phyloP scores from a whole-genome alignment of 2,329 filamentous ascomycete species.

The Thielaviopsis populi region DNA sequence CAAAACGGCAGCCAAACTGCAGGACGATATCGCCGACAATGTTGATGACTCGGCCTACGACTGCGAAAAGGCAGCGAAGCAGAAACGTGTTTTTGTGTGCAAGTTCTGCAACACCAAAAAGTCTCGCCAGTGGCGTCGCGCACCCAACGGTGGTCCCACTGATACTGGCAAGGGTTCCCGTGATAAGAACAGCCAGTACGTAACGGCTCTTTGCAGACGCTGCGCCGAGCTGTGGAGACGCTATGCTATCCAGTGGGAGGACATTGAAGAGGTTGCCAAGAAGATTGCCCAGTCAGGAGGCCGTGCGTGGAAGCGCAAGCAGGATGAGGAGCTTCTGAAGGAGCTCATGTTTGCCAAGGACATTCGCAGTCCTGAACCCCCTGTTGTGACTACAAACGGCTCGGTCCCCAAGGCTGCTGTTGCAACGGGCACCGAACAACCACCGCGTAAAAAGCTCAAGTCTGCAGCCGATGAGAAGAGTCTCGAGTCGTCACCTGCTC shows the following conservation, averaged over 20 bases:
- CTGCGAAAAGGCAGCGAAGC: conserved; percentile 61
- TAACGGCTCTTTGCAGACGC: conserved; percentile 73
- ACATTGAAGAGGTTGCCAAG: conserved; percentile 77
- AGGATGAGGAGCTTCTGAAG: conserved; percentile 79
- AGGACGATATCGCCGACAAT: conserved; percentile 85
- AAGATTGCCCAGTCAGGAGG: conserved; percentile 69
- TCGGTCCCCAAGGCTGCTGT: conserved; percentile 16
- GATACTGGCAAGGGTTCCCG: conserved; percentile 48
- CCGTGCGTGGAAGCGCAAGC: conserved; percentile 70
- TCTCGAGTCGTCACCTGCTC: conserved; percentile 31
- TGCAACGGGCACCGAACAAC: conserved; percentile 25
- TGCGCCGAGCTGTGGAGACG: conserved; percentile 91
- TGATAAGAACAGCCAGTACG: conserved; percentile 60
- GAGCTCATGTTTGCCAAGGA: conserved; percentile 54
- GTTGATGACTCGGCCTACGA: conserved; percentile 95
- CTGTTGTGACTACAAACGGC: conserved; percentile 15
- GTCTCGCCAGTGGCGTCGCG: conserved; percentile 82
- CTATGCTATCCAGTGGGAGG: conserved; percentile 92
- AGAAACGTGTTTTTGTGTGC: conserved; percentile 77
- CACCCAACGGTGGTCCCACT: conserved; percentile 54
- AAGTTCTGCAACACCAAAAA: conserved; percentile 75
- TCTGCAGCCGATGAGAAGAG: conserved; percentile 30
- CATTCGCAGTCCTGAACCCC: conserved; percentile 13
- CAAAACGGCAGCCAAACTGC: conserved; percentile 56
- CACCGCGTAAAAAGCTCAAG: conserved; percentile 52